Conservation (phyloP, 345 rosid genomes). For the Sonneratia alba region DNA sequence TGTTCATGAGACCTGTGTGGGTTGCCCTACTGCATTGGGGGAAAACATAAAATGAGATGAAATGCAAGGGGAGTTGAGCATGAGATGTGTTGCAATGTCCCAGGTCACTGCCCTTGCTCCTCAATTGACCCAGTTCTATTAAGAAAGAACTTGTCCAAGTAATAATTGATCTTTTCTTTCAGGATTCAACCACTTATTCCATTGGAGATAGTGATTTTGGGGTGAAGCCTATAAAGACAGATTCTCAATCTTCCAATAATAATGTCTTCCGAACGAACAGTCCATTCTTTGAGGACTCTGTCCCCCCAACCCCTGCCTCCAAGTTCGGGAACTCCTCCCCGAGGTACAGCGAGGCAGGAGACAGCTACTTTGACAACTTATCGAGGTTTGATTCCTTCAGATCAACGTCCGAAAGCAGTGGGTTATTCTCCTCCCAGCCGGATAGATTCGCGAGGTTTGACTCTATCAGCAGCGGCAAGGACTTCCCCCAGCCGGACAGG, state of each 20-base stretch:
- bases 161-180: conserved; percentile 12
- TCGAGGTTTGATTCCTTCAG: conserved; percentile 93
- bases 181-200: conserved; percentile 43
- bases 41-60: background rate
- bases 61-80: background rate
- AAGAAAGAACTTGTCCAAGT: too few relatives aligned
- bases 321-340: conserved; percentile 78
- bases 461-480: conserved; percentile 42
- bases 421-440: conserved; percentile 21
- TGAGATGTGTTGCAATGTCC: too few relatives aligned
- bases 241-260: conserved; percentile 40
- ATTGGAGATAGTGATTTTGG: conserved; percentile 59
- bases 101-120: background rate
- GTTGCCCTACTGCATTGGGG: background rate
- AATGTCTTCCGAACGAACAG: conserved; percentile 44
- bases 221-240: conserved; percentile 41
- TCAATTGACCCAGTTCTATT: background rate
- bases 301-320: conserved; percentile 72
- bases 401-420: conserved; percentile 39
- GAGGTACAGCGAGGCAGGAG: conserved; percentile 65
- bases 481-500: conserved; percentile 31
- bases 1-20: background rate
- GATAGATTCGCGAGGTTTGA: conserved; percentile 65
- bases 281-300: conserved; percentile 78
- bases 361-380: conserved; percentile 59